Percentiles rank a stretch among this genome's conserved stretches.
Evolutionary conservation across 257 asterid genomes (phyloP).

Genomic region (Jacaranda copaia): DNA sequence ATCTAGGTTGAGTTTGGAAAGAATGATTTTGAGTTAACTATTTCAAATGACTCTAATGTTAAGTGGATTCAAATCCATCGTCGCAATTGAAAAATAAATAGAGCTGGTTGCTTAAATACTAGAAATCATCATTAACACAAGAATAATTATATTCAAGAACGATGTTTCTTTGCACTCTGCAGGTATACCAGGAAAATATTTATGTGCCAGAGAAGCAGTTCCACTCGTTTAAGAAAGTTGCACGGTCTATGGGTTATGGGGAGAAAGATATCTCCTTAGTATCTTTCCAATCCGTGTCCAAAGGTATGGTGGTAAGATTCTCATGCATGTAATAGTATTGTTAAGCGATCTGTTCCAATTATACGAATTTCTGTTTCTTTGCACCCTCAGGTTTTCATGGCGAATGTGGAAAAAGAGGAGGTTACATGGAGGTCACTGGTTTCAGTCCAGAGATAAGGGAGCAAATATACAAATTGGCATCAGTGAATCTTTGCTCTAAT

Average conservation of each 20-base stretch:
- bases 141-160: not conserved
- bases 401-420: constrained; percentile 98
- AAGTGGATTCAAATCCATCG: not conserved
- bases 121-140: too few relatives aligned
- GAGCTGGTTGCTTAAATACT: too few relatives aligned
- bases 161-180: constrained; percentile 27
- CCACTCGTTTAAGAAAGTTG: constrained; percentile 89
- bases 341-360: constrained; percentile 1
- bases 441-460: constrained; percentile 84
- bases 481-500: constrained; percentile 93
- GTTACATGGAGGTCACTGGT: constrained; percentile 97
- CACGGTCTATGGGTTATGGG: constrained; percentile 84
- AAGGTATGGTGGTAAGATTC: constrained; percentile 38
- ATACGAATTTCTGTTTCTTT: not conserved
- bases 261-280: constrained; percentile 67
- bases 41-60: not conserved
- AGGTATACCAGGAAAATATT: constrained; percentile 96
- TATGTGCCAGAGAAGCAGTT: constrained; percentile 93
- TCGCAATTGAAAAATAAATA: not conserved
- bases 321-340: not conserved
- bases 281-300: constrained; percentile 43
- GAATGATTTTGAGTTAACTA: too few relatives aligned
- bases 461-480: constrained; percentile 93
- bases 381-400: constrained; percentile 79
- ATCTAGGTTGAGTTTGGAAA: not conserved